Evolutionary conservation across 371 early-diverging fungal species (phyloP).

Genomic region (Phascolomyces articulosus): DNA sequence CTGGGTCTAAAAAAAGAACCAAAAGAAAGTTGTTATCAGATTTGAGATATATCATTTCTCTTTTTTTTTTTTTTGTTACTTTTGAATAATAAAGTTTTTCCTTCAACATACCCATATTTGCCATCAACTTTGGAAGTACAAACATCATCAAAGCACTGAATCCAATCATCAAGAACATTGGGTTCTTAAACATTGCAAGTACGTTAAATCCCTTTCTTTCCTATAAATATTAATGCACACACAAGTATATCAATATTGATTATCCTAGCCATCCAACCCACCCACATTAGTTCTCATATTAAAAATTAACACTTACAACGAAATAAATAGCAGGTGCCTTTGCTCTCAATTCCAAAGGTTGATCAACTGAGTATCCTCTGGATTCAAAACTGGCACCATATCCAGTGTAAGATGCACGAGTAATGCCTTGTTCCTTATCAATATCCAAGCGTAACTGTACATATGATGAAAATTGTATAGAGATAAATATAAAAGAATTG

Average conservation of each 20-base stretch:
- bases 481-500: no score
- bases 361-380: conserved; percentile 31
- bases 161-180: conserved; percentile 56
- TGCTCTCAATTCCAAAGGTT: conserved; percentile 49
- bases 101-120: conserved; percentile 37
- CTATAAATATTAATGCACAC: conserved; percentile 15
- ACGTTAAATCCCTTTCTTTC: conserved; percentile 48
- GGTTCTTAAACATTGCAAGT: conserved; percentile 50
- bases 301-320: conserved; percentile 28
- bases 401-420: conserved; percentile 39
- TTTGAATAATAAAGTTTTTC: no score
- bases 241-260: not conserved
- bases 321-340: conserved; percentile 51
- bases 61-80: not conserved
- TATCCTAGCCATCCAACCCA: not conserved
- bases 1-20: conserved; percentile 30
- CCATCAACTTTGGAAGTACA: conserved; percentile 53
- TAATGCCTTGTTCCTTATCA: conserved; percentile 21
- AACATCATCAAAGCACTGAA: conserved; percentile 48
- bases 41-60: not conserved
- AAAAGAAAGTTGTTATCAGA: no score
- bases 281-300: not conserved
- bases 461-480: no score
- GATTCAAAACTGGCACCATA: conserved; percentile 41
- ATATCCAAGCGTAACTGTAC: conserved; percentile 50